Evolutionary conservation across 148 eudicot species (phyloP).

Genomic region (Rhododendron ovatum): DNA sequence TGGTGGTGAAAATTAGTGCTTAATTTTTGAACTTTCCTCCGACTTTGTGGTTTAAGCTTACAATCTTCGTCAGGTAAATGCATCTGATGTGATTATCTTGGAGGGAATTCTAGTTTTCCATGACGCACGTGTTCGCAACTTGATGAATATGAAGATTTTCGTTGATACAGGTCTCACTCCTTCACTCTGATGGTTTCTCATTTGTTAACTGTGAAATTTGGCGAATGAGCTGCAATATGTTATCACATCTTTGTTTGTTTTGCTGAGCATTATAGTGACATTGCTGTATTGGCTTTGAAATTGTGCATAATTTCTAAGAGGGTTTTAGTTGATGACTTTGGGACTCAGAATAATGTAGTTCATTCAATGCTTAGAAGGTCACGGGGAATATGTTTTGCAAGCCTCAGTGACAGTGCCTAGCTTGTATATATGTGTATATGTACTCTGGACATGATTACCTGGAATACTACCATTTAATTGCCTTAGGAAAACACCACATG

Average conservation of each 20-base stretch:
- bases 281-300: neutral
- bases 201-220: neutral
- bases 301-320: neutral
- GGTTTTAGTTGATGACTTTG: neutral
- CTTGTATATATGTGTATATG: neutral
- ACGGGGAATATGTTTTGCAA: neutral
- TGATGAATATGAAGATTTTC: constrained; percentile 97
- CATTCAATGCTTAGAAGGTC: neutral
- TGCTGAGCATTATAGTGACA: neutral
- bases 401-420: neutral
- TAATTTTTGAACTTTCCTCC: neutral
- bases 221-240: neutral
- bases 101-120: constrained; percentile 71
- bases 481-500: neutral
- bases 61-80: constrained; percentile 62
- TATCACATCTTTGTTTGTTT: neutral
- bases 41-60: neutral
- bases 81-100: constrained; percentile 57
- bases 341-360: neutral
- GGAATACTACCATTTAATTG: neutral
- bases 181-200: constrained; percentile 5
- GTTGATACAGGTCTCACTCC: constrained; percentile 69
- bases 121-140: constrained; percentile 75
- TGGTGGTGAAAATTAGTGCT: neutral
- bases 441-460: neutral